These are phyloP conservation scores for Colletotrichum cereale DNA, from an alignment of 2,329 filamentous ascomycete genomes.

Conservation along the genomic window DNA sequence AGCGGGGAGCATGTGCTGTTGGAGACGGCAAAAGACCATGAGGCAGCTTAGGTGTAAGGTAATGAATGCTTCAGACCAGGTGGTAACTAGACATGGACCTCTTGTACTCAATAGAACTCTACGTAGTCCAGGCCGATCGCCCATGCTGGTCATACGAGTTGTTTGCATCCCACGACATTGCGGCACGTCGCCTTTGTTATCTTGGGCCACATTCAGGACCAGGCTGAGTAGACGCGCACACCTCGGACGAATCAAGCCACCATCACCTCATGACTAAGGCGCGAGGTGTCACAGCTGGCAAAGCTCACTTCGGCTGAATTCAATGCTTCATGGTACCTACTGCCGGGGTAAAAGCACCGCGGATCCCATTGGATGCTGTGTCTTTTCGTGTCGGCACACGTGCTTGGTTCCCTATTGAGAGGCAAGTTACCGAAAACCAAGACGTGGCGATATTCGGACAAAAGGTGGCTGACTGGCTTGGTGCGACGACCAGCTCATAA, in stretches of 20 bases:
- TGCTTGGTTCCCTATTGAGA: not conserved
- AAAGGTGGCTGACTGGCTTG: not conserved
- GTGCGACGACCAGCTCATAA: not conserved
- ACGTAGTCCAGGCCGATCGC: not conserved
- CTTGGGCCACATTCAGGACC: not conserved
- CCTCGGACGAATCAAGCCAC: constrained; percentile 10
- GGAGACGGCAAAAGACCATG: not conserved
- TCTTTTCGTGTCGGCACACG: not conserved
- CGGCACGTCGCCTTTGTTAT: not conserved
- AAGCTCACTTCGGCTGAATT: constrained; percentile 12
- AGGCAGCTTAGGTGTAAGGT: not conserved
- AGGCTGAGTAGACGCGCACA: constrained; percentile 6
- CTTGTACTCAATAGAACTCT: not conserved
- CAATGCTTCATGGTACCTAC: not conserved
- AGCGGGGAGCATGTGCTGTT: not conserved
- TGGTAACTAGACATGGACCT: not conserved
- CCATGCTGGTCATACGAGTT: not conserved
- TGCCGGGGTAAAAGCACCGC: not conserved
- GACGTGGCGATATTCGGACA: not conserved
- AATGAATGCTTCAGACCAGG: not conserved
- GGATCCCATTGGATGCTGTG: not conserved
- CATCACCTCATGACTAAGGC: not conserved
- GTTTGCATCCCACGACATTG: not conserved
- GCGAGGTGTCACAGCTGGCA: not conserved
- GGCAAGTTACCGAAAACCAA: not conserved